Evolutionary conservation across 2,329 filamentous ascomycete genomes (phyloP).

Genomic region (Nothopassalora personata): DNA sequence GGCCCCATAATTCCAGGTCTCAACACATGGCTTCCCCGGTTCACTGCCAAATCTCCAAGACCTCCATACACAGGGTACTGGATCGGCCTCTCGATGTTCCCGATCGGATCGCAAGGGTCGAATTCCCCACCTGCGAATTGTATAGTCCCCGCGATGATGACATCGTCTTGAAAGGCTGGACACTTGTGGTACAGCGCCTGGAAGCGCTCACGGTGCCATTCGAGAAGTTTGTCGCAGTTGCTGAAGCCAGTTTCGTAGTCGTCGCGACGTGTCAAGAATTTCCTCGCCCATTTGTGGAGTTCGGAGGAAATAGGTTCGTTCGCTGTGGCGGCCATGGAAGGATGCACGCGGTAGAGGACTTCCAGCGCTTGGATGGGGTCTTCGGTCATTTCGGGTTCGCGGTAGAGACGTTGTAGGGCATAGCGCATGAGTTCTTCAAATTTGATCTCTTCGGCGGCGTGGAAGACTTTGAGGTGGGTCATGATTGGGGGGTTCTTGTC

Average conservation of each 20-base stretch:
- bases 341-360: slow-evolving; percentile 31
- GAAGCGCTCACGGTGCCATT: not conserved
- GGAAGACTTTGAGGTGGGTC: slow-evolving; percentile 29
- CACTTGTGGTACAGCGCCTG: not conserved
- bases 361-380: slow-evolving; percentile 35
- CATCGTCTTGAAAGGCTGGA: slow-evolving; percentile 1
- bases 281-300: slow-evolving; percentile 24
- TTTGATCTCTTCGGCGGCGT: slow-evolving; percentile 31
- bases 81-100: not conserved
- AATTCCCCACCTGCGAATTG: not conserved
- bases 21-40: not conserved
- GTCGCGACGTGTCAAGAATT: slow-evolving; percentile 18
- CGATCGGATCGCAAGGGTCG: not conserved
- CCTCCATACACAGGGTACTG: not conserved
- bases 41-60: not conserved
- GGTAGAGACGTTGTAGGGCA: slow-evolving; percentile 33
- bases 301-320: slow-evolving; percentile 18
- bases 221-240: not conserved
- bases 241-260: not conserved
- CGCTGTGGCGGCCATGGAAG: not conserved
- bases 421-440: slow-evolving; percentile 36
- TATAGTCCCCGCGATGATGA: not conserved
- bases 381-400: slow-evolving; percentile 29
- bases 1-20: not conserved
- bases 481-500: slow-evolving; percentile 10